phyloP scores from a whole-genome alignment of 352 stramenopile genomes.

The Phytophthora citricola region DNA sequence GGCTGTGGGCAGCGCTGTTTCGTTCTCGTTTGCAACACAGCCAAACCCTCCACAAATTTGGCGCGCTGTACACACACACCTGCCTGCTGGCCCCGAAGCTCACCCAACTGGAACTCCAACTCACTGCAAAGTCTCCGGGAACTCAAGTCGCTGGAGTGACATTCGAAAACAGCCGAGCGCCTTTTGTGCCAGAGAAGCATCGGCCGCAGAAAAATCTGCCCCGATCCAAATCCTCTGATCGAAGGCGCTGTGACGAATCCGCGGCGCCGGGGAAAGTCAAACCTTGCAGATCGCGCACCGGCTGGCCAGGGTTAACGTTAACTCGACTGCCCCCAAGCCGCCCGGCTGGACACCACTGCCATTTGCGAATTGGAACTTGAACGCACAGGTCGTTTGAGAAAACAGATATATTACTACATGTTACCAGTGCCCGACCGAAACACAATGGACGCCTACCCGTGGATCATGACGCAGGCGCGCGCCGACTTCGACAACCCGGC shows the following conservation, averaged over 20 bases:
- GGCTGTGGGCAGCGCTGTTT: slow-evolving; percentile 16
- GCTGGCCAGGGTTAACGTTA: slow-evolving; percentile 33
- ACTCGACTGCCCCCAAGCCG: slow-evolving; percentile 18
- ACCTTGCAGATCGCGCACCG: slow-evolving; percentile 26
- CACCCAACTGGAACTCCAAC: slow-evolving; percentile 10
- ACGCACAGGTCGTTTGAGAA: slow-evolving; percentile 11
- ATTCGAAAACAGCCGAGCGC: slow-evolving; percentile 39
- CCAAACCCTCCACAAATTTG: slow-evolving; percentile 28
- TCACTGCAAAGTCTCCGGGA: slow-evolving; percentile 5
- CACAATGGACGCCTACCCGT: slow-evolving; percentile 34
- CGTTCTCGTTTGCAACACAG: slow-evolving; percentile 24
- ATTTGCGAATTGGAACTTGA: slow-evolving; percentile 45
- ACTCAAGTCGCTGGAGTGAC: slow-evolving; percentile 25
- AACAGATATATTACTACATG: slow-evolving; percentile 23
- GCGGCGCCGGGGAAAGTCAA: slow-evolving; percentile 32
- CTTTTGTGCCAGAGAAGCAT: no score
- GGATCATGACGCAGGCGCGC: slow-evolving; percentile 23
- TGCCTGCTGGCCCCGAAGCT: slow-evolving; percentile 24
- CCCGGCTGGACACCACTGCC: slow-evolving; percentile 20
- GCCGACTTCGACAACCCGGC: slow-evolving; percentile 13
- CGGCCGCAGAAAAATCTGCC: slow-evolving; percentile 29
- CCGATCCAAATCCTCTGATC: slow-evolving; percentile 43
- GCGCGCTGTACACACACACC: slow-evolving; percentile 27
- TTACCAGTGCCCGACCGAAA: slow-evolving; percentile 14
- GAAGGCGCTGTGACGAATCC: slow-evolving; percentile 47